These are phyloP conservation scores for Septoria petroselini DNA, from an alignment of 2,329 filamentous ascomycete genomes.

Conservation along the genomic window DNA sequence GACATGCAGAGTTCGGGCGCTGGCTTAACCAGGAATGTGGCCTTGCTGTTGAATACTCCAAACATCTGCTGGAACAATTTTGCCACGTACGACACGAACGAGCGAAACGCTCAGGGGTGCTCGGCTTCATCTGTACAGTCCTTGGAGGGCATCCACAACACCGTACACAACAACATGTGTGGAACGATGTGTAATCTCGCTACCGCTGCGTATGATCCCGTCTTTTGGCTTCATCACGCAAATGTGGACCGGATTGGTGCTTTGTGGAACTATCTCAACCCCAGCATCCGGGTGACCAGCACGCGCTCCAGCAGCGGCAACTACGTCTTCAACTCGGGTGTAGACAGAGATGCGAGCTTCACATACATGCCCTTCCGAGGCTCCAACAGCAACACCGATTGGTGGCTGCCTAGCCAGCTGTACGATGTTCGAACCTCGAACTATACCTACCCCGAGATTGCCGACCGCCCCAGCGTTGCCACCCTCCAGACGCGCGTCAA, in stretches of 20 bases:
- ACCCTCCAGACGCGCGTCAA: constrained; percentile 10
- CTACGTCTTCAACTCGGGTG: constrained; percentile 20
- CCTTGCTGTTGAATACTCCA: constrained; percentile 24
- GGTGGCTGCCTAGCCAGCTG: constrained; percentile 59
- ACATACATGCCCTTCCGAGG: constrained; percentile 60
- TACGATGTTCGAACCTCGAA: constrained; percentile 50
- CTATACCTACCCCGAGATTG: constrained; percentile 10
- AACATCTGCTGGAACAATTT: constrained; percentile 32
- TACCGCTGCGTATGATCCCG: constrained; percentile 34
- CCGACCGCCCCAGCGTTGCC: constrained; percentile 2
- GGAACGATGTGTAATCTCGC: constrained; percentile 35
- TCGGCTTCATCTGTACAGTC: constrained; percentile 22
- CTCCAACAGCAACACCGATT: constrained; percentile 52
- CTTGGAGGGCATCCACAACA: constrained; percentile 33
- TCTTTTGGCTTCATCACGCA: constrained; percentile 39
- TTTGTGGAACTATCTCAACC: constrained; percentile 36
- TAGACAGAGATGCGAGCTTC: constrained; percentile 23
- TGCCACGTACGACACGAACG: constrained; percentile 27
- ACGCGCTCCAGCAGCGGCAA: constrained; percentile 5
- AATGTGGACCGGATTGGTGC: constrained; percentile 39
- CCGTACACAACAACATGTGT: constrained; percentile 27
- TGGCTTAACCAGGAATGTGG: constrained; percentile 25
- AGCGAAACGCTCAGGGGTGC: constrained; percentile 20
- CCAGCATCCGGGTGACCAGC: constrained; percentile 26
- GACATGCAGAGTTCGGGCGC: constrained; percentile 28